phyloP scores from a whole-genome alignment of 345 rosid species.

The Bretschneidera sinensis region DNA sequence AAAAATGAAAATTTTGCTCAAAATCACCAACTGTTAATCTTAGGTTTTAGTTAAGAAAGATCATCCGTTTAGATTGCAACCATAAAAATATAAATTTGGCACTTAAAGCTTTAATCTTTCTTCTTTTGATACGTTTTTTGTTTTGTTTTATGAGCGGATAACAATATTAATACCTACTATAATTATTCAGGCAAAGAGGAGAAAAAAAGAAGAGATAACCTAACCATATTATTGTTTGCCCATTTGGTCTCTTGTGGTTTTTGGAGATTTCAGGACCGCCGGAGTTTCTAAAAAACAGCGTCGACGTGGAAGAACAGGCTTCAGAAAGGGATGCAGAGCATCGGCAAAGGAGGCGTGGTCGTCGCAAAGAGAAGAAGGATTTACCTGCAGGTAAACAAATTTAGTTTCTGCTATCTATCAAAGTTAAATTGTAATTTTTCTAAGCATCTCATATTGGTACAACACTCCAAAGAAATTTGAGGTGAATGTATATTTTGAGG shows the following conservation, averaged over 20 bases:
- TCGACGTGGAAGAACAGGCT: constrained; percentile 53
- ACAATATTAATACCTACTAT: no score
- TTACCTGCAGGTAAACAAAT: constrained; percentile 52
- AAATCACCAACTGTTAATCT: neutral
- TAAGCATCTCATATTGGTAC: no score
- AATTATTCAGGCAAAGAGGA: no score
- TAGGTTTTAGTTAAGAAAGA: neutral
- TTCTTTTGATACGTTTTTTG: neutral
- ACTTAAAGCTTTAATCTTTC: neutral
- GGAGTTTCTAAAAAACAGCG: constrained; percentile 64
- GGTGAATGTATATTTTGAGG: no score
- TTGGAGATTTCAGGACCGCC: constrained; percentile 87
- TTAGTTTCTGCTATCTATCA: neutral
- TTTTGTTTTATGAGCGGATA: no score
- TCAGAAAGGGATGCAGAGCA: constrained; percentile 40
- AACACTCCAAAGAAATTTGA: no score
- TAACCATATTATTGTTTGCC: constrained; percentile 1
- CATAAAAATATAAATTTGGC: neutral
- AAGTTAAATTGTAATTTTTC: no score
- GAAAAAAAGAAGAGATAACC: no score
- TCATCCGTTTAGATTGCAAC: neutral
- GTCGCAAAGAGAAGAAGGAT: constrained; percentile 58
- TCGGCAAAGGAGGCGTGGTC: constrained; percentile 36
- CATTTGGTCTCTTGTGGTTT: constrained; percentile 15
- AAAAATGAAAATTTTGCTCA: neutral